Percentiles rank a stretch among this genome's conserved stretches.
These are phyloP conservation scores for Auricularia cornea DNA, from an alignment of 768 basidiomycete genomes.

Conservation along the genomic window DNA sequence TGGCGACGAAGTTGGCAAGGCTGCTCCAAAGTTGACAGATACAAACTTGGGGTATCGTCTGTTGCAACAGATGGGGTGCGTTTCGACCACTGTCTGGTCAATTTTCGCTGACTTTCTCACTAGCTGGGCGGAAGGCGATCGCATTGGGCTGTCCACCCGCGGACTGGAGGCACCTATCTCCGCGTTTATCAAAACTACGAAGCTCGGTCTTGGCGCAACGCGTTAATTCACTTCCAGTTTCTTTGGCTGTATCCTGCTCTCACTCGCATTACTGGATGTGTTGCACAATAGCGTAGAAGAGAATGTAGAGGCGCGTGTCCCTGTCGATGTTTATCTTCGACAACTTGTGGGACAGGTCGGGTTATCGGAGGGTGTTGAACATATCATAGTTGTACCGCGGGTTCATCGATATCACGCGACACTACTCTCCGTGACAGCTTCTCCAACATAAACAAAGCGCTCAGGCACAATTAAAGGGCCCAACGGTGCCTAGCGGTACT, in stretches of 20 bases:
- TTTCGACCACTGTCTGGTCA: not conserved
- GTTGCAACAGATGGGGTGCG: conserved; percentile 73
- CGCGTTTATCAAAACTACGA: conserved; percentile 80
- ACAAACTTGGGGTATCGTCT: conserved; percentile 83
- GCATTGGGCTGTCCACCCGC: conserved; percentile 50
- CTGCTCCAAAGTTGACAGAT: conserved; percentile 72
- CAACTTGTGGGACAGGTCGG: too few relatives aligned
- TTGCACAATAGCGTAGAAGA: too few relatives aligned
- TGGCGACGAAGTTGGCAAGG: conserved; percentile 84
- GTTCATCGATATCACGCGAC: too few relatives aligned
- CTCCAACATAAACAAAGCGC: too few relatives aligned
- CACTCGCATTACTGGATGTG: too few relatives aligned
- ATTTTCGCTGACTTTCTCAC: not conserved
- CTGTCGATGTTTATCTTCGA: too few relatives aligned
- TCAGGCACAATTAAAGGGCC: too few relatives aligned
- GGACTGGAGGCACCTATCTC: conserved; percentile 71
- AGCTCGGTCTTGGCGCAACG: conserved; percentile 70
- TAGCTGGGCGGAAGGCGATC: conserved; percentile 68
- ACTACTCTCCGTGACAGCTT: too few relatives aligned
- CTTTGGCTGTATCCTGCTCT: not conserved
- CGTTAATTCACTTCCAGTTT: not conserved
- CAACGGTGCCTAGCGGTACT: too few relatives aligned
- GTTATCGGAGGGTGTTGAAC: too few relatives aligned
- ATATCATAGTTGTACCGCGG: too few relatives aligned
- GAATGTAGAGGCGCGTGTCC: too few relatives aligned